Evolutionary conservation across 73 alveolate genomes (phyloP), one percentile per base, ranked within the genome.

Genomic region (Paramecium primaurelia): DNA sequence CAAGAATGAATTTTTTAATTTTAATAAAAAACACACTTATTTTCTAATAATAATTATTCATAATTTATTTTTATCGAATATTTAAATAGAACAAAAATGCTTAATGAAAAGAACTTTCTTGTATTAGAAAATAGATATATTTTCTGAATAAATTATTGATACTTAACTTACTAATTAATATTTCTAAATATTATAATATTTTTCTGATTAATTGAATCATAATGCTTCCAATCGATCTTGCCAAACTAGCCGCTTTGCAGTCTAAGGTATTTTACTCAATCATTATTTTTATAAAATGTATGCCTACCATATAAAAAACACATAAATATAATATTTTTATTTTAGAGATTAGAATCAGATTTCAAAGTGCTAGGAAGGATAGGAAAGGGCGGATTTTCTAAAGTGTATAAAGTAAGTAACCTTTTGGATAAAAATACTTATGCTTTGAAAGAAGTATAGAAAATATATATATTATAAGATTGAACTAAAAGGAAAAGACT

Each of bases 281-380:
- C 37, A 73, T 73, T 73, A 8, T 40, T 32, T 28, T 11, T 14
- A 40, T 11, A 12, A 20, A 26, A 32, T 28, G 12, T 12, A 32
- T 30, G 16, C 18, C 8, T 59, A 86, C 77, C 42, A n/a, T 58
- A 58, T 51, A 59, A 28, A 86, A 28, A 86, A 54, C 20, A 54
- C 86, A 58, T 34, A 58, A 49, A 34, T 37, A 37, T 54, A 38
- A 28, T 64, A 58, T 87, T 36, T 73, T 60, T 64, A 54, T 54
- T 7, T 16, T 60, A 92, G 95, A 73, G 92, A 47, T 83, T 75
- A 42, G 93, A 92, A 58, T 64, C 86, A 12, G 92, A 92, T 86
- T 92, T 92, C 95, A 92, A 54, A 37, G 86, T 75, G 93, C 92
- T 92, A 89, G 86, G 75, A 89, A 92, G 59, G 95, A 92, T 92